Base-by-base conservation (phyloP, 129 eudicot genomes). In the Arctium minus region DNA sequence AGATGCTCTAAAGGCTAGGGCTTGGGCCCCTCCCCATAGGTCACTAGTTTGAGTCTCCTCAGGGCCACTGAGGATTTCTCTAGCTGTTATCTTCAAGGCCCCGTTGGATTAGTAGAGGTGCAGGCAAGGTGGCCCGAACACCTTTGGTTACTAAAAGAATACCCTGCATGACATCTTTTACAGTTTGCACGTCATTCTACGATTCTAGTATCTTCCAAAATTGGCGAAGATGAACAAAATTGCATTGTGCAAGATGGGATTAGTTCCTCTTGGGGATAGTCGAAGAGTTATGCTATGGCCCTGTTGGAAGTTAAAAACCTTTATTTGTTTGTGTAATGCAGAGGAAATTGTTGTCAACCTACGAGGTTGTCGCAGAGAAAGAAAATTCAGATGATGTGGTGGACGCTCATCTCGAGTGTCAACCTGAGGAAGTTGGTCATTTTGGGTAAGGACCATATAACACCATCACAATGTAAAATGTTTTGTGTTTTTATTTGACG, bases 321-420 rank as follows among this genome's bases (percentile, higher is more conserved):
- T 50, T 12, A 18, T n/a, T 60, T 73, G 73, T 86, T 75, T 88
- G 8, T 77, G 75, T 70, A 46, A 38, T 89, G 85, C 93, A 12
- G 98, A 87, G 97, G 85, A 89, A 85, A 77, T 22, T 95, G 90
- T 90, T 95, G 42, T 88, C 97, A 36, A 85, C 97, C 60, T 89
- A 92, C 77, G 97, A 94, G 86, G 74, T 90, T 18, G 95, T 89
- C 44, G 13, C 89, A 1, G 93, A 85, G 60, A 88, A 88, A 82
- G 91, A 89, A 77, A 83, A 81, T 44, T 17, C 83, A n/a, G 85
- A 81, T 64, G 92, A 81, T 76, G 76, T 37, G 4, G 84, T 82
- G 64, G 84, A 89, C 40, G 46, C 80, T 75, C 62, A 84, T 48
- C 86, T 86, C 33, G 88, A 85, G 67, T 73, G 73, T 50, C 88